Conservation (phyloP, 1,284 basidiomycete species). For the Erythrobasidium hasegawianum region DNA sequence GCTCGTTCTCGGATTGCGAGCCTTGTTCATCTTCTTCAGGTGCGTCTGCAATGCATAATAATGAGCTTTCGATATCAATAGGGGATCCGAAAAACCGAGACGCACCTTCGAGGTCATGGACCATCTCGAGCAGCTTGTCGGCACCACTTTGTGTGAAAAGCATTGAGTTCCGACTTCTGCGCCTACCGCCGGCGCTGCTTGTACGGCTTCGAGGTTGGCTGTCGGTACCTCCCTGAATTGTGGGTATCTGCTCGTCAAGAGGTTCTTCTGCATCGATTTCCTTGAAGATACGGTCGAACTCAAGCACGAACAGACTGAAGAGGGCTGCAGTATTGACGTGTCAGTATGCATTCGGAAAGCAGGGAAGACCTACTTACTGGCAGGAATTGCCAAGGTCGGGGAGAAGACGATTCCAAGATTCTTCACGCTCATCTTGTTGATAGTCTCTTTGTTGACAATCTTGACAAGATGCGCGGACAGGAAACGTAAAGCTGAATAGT, state of each 20-base stretch:
- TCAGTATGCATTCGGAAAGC: background rate
- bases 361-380: conserved; percentile 51
- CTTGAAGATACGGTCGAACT: conserved; percentile 67
- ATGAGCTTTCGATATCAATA: background rate
- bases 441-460: conserved; percentile 80
- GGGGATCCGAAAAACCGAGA: background rate
- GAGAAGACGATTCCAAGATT: conserved; percentile 98
- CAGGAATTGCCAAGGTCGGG: conserved; percentile 89
- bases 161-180: conserved; percentile 38
- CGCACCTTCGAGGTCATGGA: conserved; percentile 19
- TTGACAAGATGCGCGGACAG: conserved; percentile 93
- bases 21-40: conserved; percentile 10
- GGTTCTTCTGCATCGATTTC: conserved; percentile 48
- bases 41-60: conserved; percentile 13
- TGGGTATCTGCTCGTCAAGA: conserved; percentile 6
- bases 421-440: conserved; percentile 98
- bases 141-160: conserved; percentile 41
- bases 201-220: conserved; percentile 4
- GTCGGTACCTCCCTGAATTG: background rate
- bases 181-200: background rate
- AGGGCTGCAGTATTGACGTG: conserved; percentile 55
- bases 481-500: conserved; percentile 82
- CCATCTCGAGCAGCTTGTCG: conserved; percentile 39
- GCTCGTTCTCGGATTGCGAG: conserved; percentile 14
- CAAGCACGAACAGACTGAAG: conserved; percentile 84